Percentiles rank a stretch among this genome's conserved stretches.
phyloP scores from a whole-genome alignment of 1,139 yeast species.

The Insectozyma bohioensis region DNA sequence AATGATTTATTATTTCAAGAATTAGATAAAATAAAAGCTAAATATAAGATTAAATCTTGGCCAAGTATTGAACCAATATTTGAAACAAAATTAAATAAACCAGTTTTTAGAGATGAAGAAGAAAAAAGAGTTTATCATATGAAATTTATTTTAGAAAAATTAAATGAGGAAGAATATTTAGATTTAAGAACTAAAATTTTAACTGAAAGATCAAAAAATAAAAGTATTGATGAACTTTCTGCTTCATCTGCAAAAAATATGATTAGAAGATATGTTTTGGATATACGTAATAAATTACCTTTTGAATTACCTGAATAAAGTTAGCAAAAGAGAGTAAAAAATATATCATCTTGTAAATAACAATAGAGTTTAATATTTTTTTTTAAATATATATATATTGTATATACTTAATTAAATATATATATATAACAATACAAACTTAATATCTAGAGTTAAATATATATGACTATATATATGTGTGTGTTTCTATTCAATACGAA shows the following conservation, averaged over 20 bases:
- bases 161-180: constrained; percentile 25
- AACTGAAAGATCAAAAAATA: constrained; percentile 22
- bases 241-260: constrained; percentile 38
- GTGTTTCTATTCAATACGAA: too few species aligned
- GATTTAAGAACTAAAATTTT: constrained; percentile 28
- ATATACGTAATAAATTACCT: constrained; percentile 39
- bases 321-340: too few species aligned
- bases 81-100: constrained; percentile 28
- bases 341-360: constrained; percentile 8
- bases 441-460: too few species aligned
- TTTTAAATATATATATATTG: too few species aligned
- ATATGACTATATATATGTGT: too few species aligned
- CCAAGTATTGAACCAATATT: constrained; percentile 48
- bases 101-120: constrained; percentile 13
- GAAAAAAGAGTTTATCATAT: constrained; percentile 34
- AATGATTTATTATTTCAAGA: constrained; percentile 45
- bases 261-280: constrained; percentile 40
- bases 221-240: constrained; percentile 23
- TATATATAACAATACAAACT: too few species aligned
- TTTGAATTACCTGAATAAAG: constrained; percentile 19
- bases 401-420: too few species aligned
- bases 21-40: constrained; percentile 46
- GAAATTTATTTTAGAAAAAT: constrained; percentile 30
- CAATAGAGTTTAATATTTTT: too few species aligned
- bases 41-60: constrained; percentile 61